A percentile compares a stretch with the other conserved stretches of the same genome.
Evolutionary conservation across 164 flowering plant species (phyloP).

Genomic region (Tetrastigma voinierianum): DNA sequence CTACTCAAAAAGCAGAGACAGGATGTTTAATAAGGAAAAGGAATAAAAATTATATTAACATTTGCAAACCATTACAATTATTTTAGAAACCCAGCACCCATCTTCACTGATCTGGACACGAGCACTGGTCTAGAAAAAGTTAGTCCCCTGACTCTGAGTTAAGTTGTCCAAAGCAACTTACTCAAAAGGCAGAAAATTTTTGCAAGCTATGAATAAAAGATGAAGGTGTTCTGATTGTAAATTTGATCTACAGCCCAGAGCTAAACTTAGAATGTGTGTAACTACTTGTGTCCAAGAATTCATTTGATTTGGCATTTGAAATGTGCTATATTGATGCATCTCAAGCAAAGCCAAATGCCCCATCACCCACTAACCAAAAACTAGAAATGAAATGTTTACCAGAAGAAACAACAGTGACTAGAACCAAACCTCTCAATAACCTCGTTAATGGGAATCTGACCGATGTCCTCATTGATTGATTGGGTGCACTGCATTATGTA

Average conservation of each 20-base stretch:
- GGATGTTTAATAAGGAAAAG: neutral
- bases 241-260: neutral
- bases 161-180: too few relatives aligned
- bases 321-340: neutral
- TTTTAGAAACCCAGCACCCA: too few relatives aligned
- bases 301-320: neutral
- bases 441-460: constrained; percentile 50
- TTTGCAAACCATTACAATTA: too few relatives aligned
- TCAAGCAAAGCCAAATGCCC: neutral
- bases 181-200: neutral
- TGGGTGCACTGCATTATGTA: constrained; percentile 59
- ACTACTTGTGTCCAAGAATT: neutral
- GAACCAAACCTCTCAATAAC: constrained; percentile 56
- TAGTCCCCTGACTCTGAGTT: too few relatives aligned
- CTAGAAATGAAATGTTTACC: neutral
- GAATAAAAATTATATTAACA: neutral
- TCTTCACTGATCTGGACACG: too few relatives aligned
- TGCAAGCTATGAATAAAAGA: neutral
- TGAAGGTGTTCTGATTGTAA: neutral
- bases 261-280: neutral
- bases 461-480: constrained; percentile 18
- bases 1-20: constrained; percentile 29
- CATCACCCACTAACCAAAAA: neutral
- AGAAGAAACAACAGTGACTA: neutral
- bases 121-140: too few relatives aligned